Conservation (phyloP, 2,329 filamentous ascomycete species). For the Alternaria arbusti region DNA sequence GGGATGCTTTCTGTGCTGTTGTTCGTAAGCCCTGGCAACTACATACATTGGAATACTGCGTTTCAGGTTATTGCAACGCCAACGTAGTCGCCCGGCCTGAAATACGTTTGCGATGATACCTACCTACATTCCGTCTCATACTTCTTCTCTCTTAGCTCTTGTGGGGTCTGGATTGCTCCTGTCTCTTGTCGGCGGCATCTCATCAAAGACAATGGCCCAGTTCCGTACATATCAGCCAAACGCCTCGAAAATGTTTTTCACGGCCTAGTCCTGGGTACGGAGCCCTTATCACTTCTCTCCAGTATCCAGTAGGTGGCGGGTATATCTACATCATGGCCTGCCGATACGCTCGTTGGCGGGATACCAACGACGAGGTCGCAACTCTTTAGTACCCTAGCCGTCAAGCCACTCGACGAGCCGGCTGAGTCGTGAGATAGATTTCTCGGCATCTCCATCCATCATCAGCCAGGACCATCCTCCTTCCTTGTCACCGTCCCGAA, state of each 20-base stretch:
- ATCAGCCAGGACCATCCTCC: not conserved
- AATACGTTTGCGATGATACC: not conserved
- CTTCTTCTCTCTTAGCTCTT: not conserved
- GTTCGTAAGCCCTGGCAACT: not conserved
- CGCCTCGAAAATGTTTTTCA: not conserved
- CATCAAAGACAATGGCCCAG: not conserved
- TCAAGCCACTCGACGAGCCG: not conserved
- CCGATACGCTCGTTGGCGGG: not conserved
- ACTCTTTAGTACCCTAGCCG: not conserved
- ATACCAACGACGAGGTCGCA: not conserved
- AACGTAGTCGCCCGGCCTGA: no score
- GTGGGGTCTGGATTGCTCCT: not conserved
- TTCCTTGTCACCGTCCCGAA: rapidly evolving
- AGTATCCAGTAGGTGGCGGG: not conserved
- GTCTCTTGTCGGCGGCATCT: not conserved
- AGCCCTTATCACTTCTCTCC: not conserved
- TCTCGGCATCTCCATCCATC: not conserved
- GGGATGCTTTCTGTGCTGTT: not conserved
- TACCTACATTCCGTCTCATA: not conserved
- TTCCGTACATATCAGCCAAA: not conserved
- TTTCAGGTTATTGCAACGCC: no score
- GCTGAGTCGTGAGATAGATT: not conserved
- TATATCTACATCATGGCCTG: not conserved
- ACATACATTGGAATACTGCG: not conserved
- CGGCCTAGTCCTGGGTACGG: not conserved